Evolutionary conservation across 352 stramenopile genomes (phyloP).

Genomic region (Blastocystis sp.): DNA sequence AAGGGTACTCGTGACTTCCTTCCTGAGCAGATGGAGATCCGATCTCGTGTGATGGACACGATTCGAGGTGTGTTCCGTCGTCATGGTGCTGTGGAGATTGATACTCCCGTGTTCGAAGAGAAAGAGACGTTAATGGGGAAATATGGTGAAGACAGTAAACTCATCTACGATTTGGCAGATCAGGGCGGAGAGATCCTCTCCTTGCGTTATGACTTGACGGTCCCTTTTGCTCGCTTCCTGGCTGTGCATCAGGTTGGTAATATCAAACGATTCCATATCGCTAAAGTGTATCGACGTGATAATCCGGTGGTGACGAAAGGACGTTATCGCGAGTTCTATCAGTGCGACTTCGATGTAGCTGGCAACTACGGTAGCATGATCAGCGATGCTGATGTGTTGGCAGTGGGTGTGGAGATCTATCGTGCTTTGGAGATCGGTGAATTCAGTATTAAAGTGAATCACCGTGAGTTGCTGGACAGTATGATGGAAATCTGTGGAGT

Average conservation of each 20-base stretch:
- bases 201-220: constrained; percentile 93
- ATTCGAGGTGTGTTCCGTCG: constrained; percentile 95
- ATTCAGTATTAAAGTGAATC: constrained; percentile 96
- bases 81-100: constrained; percentile 93
- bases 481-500: constrained; percentile 95
- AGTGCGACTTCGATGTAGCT: constrained; percentile 98
- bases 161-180: constrained; percentile 98
- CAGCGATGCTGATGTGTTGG: constrained; percentile 90
- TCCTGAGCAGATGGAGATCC: constrained; percentile 90
- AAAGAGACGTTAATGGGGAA: constrained; percentile 97
- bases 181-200: constrained; percentile 90
- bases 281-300: constrained; percentile 89
- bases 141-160: constrained; percentile 96
- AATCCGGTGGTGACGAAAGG: constrained; percentile 87
- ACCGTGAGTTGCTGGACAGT: constrained; percentile 90
- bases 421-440: constrained; percentile 67
- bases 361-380: constrained; percentile 90
- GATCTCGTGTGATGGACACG: constrained; percentile 91
- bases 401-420: constrained; percentile 84
- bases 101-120: constrained; percentile 95
- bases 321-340: constrained; percentile 97
- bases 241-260: constrained; percentile 92
- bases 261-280: constrained; percentile 97
- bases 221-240: constrained; percentile 96
- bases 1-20: constrained; percentile 89